A percentile compares a stretch with the other conserved stretches of the same genome.
phyloP scores from a whole-genome alignment of 2,329 filamentous ascomycete genomes.

The Aspergillus ochraceoroseus region DNA sequence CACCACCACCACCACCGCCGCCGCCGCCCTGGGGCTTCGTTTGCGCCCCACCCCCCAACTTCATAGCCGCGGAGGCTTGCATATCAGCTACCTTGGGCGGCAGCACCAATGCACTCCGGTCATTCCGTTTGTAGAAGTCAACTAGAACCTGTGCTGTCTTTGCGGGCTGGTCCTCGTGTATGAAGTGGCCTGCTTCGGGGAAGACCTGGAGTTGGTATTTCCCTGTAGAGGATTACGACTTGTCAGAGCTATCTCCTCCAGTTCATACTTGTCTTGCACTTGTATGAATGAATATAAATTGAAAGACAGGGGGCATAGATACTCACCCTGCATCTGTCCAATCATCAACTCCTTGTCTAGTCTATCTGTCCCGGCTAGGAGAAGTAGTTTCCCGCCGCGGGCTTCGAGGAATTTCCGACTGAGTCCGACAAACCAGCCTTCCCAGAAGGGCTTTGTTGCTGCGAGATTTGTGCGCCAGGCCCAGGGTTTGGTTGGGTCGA shows the following conservation, averaged over 20 bases:
- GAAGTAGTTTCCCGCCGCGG: conserved; percentile 73
- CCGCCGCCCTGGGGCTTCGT: conserved; percentile 1
- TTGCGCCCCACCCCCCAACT: conserved; percentile 33
- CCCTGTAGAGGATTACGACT: conserved; percentile 41
- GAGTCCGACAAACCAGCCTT: conserved; percentile 84
- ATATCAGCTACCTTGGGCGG: conserved; percentile 87
- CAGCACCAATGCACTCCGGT: conserved; percentile 74
- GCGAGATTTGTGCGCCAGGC: conserved; percentile 81
- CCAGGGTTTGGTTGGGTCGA: conserved; percentile 54
- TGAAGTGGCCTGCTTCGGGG: conserved; percentile 90
- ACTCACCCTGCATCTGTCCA: conserved; percentile 87
- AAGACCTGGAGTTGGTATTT: conserved; percentile 96
- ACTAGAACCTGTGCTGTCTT: conserved; percentile 80
- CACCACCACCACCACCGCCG: too few relatives aligned
- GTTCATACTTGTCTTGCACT: too few relatives aligned
- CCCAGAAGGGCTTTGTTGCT: conserved; percentile 85
- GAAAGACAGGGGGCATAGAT: neutral
- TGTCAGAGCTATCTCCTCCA: too few relatives aligned
- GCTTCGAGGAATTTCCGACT: conserved; percentile 82
- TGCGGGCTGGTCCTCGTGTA: conserved; percentile 90
- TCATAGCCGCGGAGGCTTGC: conserved; percentile 43
- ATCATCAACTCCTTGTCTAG: conserved; percentile 90
- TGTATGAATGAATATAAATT: neutral
- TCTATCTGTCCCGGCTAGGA: conserved; percentile 84
- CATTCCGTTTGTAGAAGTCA: conserved; percentile 90